Evolutionary conservation across 352 stramenopile genomes (phyloP).

Genomic region (Phytophthora citrophthora): DNA sequence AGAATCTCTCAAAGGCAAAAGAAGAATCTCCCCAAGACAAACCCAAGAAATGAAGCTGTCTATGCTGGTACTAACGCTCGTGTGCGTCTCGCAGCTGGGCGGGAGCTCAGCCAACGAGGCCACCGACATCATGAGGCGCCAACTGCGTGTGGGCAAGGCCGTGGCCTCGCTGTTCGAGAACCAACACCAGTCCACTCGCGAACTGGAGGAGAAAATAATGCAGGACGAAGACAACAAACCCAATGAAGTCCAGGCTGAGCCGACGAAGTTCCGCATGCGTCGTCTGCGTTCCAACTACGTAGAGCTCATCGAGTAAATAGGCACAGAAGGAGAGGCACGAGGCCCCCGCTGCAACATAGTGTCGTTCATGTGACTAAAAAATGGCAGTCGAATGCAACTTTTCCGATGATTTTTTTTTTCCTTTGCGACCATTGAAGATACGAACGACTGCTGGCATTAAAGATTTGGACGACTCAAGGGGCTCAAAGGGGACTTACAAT

Average conservation of each 20-base stretch:
- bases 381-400: conserved; percentile 7
- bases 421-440: conserved; percentile 3
- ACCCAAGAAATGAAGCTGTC: conserved; percentile 29
- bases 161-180: conserved; percentile 41
- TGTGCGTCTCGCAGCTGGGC: conserved; percentile 16
- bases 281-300: conserved; percentile 32
- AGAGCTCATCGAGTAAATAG: conserved; percentile 29
- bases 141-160: conserved; percentile 36
- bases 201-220: conserved; percentile 34
- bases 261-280: conserved; percentile 35
- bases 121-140: conserved; percentile 33
- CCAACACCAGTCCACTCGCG: conserved; percentile 32
- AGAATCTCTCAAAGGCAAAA: neutral
- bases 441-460: conserved; percentile 7
- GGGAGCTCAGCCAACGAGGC: conserved; percentile 24
- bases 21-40: conserved; percentile 1
- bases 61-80: conserved; percentile 21
- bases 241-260: conserved; percentile 30
- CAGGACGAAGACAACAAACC: conserved; percentile 35
- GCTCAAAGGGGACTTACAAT: neutral
- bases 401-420: neutral
- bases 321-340: neutral
- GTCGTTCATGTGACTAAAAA: conserved; percentile 25
- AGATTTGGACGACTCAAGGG: conserved; percentile 8
- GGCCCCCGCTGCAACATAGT: conserved; percentile 11